Evolutionary conservation across 2,329 filamentous ascomycete species (phyloP).

Genomic region (Fusarium buharicum): DNA sequence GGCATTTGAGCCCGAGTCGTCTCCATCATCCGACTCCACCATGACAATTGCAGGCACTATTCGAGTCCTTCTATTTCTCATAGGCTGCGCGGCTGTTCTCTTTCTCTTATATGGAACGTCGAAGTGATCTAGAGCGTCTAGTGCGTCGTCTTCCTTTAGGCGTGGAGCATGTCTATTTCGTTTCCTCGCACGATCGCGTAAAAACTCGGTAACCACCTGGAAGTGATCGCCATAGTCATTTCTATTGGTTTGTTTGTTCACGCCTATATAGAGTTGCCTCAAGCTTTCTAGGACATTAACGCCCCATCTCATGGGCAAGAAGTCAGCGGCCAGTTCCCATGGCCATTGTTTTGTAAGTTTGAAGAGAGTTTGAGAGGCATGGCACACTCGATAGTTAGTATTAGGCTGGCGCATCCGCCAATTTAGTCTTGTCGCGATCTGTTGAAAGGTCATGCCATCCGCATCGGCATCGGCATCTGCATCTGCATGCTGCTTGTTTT

Average conservation of each 20-base stretch:
- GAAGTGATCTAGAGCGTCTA: not conserved
- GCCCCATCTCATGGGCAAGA: not conserved
- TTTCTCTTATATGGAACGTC: not conserved
- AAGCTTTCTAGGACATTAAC: not conserved
- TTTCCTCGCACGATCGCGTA: not conserved
- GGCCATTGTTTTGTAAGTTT: not conserved
- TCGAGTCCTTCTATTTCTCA: too few species aligned
- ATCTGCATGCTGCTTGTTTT: not conserved
- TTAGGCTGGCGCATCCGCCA: not conserved
- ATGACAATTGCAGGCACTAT: too few species aligned
- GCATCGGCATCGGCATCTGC: too few species aligned
- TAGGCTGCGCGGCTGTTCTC: too few species aligned
- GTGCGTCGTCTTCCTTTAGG: not conserved
- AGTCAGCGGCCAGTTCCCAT: not conserved
- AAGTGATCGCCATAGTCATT: not conserved
- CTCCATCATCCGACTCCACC: too few species aligned
- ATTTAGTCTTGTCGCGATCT: not conserved
- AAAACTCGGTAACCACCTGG: not conserved
- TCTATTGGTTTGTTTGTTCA: not conserved
- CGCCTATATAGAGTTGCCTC: not conserved
- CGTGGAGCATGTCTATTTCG: not conserved
- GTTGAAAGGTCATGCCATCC: not conserved
- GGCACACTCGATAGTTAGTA: not conserved
- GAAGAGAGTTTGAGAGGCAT: not conserved
- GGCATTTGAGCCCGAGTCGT: too few species aligned